Evolutionary conservation across 192 early-diverging fungal species (phyloP).

Genomic region (Blastocladiella britannica): DNA sequence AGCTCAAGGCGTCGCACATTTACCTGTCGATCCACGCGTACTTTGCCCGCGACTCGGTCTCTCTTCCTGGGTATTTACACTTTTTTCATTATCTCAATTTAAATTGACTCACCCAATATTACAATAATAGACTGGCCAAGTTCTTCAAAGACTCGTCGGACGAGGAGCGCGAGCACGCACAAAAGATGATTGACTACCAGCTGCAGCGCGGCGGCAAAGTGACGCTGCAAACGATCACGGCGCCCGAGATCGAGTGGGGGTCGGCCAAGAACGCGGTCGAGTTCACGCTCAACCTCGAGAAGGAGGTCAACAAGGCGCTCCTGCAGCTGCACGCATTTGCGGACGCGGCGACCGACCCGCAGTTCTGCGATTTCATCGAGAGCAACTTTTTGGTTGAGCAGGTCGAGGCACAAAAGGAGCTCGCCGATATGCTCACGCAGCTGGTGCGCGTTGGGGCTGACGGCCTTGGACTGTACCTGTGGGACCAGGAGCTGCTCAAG

Average conservation of each 20-base stretch:
- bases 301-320: constrained; percentile 37
- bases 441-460: constrained; percentile 31
- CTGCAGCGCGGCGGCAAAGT: constrained; percentile 28
- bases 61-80: constrained; percentile 29
- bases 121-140: constrained; percentile 1
- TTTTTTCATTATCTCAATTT: constrained; percentile 15
- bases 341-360: constrained; percentile 27
- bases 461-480: constrained; percentile 23
- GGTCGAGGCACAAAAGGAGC: constrained; percentile 28
- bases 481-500: constrained; percentile 24
- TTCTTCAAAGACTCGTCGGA: neutral
- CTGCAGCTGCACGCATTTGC: constrained; percentile 29
- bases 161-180: constrained; percentile 18
- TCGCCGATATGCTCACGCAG: constrained; percentile 30
- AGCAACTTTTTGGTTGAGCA: constrained; percentile 26
- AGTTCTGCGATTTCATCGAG: constrained; percentile 31
- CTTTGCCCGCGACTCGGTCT: constrained; percentile 20
- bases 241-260: constrained; percentile 21
- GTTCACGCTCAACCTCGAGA: constrained; percentile 30
- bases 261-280: constrained; percentile 36
- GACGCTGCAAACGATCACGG: neutral
- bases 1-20: constrained; percentile 33
- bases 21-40: constrained; percentile 31
- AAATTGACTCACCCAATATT: constrained; percentile 3
- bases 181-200: constrained; percentile 27